These are phyloP conservation scores for Schrenkiella parvula DNA, from an alignment of 345 rosid genomes.

Conservation along the genomic window DNA sequence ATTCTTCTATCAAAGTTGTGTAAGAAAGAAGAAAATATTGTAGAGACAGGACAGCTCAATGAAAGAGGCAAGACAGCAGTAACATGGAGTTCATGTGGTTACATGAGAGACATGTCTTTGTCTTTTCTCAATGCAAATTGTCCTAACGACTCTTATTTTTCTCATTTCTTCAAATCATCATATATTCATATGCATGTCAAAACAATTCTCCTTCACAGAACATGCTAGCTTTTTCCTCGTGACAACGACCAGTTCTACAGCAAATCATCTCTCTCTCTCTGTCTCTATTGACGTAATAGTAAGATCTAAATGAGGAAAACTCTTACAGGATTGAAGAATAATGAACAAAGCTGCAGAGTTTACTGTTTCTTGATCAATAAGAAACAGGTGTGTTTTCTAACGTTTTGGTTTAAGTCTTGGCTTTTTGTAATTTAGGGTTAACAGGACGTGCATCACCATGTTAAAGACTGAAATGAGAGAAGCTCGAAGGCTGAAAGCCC, in stretches of 20 bases:
- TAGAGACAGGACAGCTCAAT: constrained; percentile 21
- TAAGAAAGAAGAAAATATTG: constrained; percentile 17
- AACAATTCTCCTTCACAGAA: constrained; percentile 29
- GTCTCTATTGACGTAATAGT: not conserved
- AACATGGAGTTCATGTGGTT: constrained; percentile 35
- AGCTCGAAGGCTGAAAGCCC: not conserved
- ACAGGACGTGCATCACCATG: not conserved
- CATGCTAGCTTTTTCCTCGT: constrained; percentile 23
- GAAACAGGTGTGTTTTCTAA: not conserved
- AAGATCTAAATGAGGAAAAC: not conserved
- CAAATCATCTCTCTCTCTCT: not conserved
- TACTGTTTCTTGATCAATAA: not conserved
- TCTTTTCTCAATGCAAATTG: constrained; percentile 27
- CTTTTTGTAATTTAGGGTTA: not conserved
- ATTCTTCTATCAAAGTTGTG: not conserved
- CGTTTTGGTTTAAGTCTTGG: not conserved
- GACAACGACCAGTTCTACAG: constrained; percentile 19
- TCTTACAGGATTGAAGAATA: not conserved
- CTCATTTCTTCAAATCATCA: not conserved
- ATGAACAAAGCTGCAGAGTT: not conserved
- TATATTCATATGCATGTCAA: not conserved
- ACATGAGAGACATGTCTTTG: constrained; percentile 18
- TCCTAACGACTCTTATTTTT: constrained; percentile 18
- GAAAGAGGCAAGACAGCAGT: constrained; percentile 30
- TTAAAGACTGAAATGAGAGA: not conserved